Evolutionary conservation across 2,329 filamentous ascomycete genomes (phyloP).

Genomic region (Diaporthe sp.): DNA sequence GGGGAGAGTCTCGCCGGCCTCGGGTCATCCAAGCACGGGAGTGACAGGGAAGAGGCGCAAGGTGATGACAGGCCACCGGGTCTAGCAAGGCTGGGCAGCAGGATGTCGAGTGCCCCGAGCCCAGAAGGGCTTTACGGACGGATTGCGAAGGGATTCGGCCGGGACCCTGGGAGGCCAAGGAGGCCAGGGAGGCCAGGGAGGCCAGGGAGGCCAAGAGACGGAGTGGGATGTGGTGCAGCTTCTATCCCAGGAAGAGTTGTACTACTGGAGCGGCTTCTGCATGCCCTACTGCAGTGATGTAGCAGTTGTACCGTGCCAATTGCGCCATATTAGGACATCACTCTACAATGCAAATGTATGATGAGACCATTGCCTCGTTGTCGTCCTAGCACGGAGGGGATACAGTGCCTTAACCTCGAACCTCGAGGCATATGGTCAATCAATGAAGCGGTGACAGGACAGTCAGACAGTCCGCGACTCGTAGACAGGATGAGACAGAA

Average conservation of each 20-base stretch:
- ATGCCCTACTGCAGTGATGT: conserved; percentile 15
- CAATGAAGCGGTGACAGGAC: neutral
- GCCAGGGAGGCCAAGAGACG: conserved; percentile 7
- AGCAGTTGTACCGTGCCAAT: conserved; percentile 11
- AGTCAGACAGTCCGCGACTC: conserved; percentile 7
- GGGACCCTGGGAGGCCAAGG: neutral
- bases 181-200: neutral
- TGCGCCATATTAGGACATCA: conserved; percentile 24
- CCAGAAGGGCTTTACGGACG: conserved; percentile 10
- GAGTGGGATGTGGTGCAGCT: conserved; percentile 10
- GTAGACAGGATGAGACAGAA: conserved; percentile 1
- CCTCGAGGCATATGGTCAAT: neutral
- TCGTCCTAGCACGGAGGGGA: neutral
- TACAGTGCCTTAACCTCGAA: neutral
- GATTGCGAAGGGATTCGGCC: neutral
- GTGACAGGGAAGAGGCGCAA: conserved; percentile 9
- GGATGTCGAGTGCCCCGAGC: neutral
- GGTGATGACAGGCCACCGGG: conserved; percentile 7
- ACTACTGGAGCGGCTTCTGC: conserved; percentile 3
- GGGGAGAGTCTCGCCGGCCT: conserved; percentile 6
- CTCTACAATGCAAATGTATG: neutral
- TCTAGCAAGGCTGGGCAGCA: conserved; percentile 19
- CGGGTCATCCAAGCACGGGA: conserved; percentile 17
- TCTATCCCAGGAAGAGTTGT: conserved; percentile 2
- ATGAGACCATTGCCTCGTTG: neutral